These are phyloP conservation scores for Penicillium sp. DNA, from an alignment of 2,329 filamentous ascomycete genomes.

Conservation along the genomic window DNA sequence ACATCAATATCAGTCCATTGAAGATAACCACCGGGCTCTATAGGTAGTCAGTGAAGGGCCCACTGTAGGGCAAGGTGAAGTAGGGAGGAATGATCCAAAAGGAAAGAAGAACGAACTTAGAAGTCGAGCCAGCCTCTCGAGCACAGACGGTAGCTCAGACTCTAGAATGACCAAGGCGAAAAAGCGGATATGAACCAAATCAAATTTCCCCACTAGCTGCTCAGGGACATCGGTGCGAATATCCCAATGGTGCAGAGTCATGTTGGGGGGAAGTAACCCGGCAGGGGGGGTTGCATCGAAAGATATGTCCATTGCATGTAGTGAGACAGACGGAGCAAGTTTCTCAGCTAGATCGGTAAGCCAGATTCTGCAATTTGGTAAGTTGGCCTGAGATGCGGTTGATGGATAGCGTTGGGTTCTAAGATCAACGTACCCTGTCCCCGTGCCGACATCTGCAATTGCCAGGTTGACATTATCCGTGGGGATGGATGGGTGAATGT, in stretches of 20 bases:
- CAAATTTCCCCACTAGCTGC: background rate
- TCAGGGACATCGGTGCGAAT: background rate
- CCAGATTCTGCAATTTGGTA: background rate
- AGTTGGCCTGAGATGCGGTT: too few relatives aligned
- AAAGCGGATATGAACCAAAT: background rate
- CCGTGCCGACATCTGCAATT: background rate
- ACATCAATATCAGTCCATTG: background rate
- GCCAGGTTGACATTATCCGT: background rate
- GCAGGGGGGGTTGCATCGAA: background rate
- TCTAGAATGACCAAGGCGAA: background rate
- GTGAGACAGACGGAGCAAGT: background rate
- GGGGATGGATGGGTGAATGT: background rate
- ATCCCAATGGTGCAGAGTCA: background rate
- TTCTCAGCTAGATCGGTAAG: background rate
- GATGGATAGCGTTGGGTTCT: too few relatives aligned
- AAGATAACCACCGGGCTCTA: slow-evolving; percentile 1
- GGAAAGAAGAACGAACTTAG: background rate
- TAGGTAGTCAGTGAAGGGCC: too few relatives aligned
- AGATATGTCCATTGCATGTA: background rate
- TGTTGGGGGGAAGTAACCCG: background rate
- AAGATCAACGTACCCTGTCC: background rate
- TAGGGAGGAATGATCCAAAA: background rate
- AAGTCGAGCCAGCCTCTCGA: background rate
- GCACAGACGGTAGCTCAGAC: background rate
- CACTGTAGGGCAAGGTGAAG: background rate